phyloP scores from a whole-genome alignment of 139 green algal genomes.

The Asterochloris erici region DNA sequence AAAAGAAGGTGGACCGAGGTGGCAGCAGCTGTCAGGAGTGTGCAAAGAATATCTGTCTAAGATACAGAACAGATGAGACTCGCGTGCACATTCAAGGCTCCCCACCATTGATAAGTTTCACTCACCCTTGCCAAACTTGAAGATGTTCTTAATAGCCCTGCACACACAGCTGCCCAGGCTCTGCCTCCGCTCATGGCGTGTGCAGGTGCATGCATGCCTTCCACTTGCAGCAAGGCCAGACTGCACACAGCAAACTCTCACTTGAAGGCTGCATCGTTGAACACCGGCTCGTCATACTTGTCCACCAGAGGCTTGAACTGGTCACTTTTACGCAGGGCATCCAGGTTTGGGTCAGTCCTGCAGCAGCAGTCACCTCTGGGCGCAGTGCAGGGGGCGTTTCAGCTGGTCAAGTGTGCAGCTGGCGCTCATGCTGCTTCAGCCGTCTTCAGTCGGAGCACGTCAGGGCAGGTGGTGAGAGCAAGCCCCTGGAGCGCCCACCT shows the following conservation, averaged over 20 bases:
- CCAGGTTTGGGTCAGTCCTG: slow-evolving; percentile 81
- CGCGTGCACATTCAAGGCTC: too few species aligned
- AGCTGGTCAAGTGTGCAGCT: too few species aligned
- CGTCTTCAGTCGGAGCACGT: too few species aligned
- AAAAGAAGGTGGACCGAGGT: too few species aligned
- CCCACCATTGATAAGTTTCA: too few species aligned
- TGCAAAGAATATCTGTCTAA: too few species aligned
- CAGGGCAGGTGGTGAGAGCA: too few species aligned
- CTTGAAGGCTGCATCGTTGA: slow-evolving; percentile 85
- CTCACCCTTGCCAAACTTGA: slow-evolving; percentile 24
- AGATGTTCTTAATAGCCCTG: slow-evolving; percentile 47
- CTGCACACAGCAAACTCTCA: neutral
- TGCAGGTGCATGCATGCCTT: neutral
- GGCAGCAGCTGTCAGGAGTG: too few species aligned
- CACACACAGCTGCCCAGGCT: neutral
- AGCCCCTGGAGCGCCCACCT: slow-evolving; percentile 24
- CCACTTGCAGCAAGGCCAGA: neutral
- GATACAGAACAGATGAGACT: too few species aligned
- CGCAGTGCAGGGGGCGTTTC: too few species aligned
- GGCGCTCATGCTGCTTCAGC: too few species aligned
- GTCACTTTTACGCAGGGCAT: slow-evolving; percentile 55
- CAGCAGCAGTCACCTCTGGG: too few species aligned
- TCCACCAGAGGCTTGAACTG: slow-evolving; percentile 71
- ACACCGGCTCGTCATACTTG: slow-evolving; percentile 90
- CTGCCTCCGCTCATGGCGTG: neutral